Evolutionary conservation across 805 yeast species (phyloP), one percentile per base, ranked within the genome.

Genomic region (Metschnikowia borealis): DNA sequence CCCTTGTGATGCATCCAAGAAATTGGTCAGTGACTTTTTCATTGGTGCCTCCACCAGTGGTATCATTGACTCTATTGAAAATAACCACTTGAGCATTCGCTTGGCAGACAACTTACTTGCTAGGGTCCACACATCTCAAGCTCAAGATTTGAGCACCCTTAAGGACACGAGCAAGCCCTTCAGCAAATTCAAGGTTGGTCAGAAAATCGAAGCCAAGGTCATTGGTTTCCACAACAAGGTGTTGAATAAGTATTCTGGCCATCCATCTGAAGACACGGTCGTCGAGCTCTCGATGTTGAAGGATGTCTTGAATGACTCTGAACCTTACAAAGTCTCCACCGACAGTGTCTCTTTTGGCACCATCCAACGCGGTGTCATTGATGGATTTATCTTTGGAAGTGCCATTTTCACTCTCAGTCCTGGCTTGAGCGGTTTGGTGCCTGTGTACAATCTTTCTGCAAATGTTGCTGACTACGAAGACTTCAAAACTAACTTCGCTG

Each of bases 71-170:
- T 71, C 84, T 1, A 77, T 87, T 35, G 87, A 86, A 63, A 81
- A 79, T 32, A 81, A 88, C 5, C 94, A 88, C 68, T 70, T 91
- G 57, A 83, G 84, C 59, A 86, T 91, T 17, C 78, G 78, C 45
- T 71, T 90, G 42, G 90, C 94, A 47, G 94, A 85, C 52, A 84
- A 86, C 62, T 73, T 83, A 53, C 86, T 81, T 59, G 97, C 96
- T 36, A 80, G 95, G 63, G 69, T 91, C 51, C 96, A 89, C 59
- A 74, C 85, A 15, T 79, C 90, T 15, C 87, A 89, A 66, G 86
- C 80, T 66, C 82, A 80, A 47, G 57, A 65, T 0, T 66, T 71
- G 52, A 66, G 70, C 2, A 84, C 81, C 29, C 85, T 90, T 43
- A 68, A 74, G 47, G 82, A 88, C 61, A 65, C 66, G 18, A 74